Evolutionary conservation across 2,329 filamentous ascomycete genomes (phyloP), one percentile per base, ranked within the genome.

Genomic region (Fusarium sp.): DNA sequence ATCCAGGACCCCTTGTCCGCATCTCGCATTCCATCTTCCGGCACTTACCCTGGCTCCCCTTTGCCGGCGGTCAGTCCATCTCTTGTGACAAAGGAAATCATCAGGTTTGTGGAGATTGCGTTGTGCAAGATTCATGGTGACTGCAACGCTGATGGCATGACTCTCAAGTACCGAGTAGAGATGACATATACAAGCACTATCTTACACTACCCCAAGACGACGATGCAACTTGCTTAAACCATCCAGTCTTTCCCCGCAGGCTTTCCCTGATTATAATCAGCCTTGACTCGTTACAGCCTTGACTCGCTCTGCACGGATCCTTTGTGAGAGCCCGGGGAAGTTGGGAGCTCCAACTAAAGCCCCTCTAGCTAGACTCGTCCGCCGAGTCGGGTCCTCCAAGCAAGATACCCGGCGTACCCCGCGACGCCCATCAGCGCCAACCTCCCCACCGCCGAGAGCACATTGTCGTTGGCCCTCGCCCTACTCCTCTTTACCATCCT

Each of bases 351-450:
- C 34, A 9, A 16, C 55, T 25, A 31, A 25, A 25, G 25, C 4
- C n/a, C 38, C 7, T 10, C 27, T 29, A 13, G 27, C 46, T 74
- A 74, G 18, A 58, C 27, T 58, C 72, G 70, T 40, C 73, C 72
- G 6, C 75, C 73, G 14, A 79, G 65, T 6, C 77, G 73, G 27
- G 62, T 75, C 62, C 64, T 77, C 75, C 75, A 79, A 4, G 29
- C 29, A 31, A 75, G 64, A 65, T 77, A 78, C 20, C 74, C 72
- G 40, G 63, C 76, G 50, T 76, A 79, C 33, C 73, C 77, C 42
- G 74, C 51, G 13, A 66, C 65, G 6, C 75, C 74, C 2, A 69
- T 51, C 29, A 75, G 59, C 11, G 72, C 73, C 44, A 75, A 11
- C 65, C 67, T 71, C 10, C 76, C 75, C 6, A 76, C 51, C 4